Evolutionary conservation across 192 early-diverging fungal genomes (phyloP).

Genomic region (Entomortierella chlamydospora): DNA sequence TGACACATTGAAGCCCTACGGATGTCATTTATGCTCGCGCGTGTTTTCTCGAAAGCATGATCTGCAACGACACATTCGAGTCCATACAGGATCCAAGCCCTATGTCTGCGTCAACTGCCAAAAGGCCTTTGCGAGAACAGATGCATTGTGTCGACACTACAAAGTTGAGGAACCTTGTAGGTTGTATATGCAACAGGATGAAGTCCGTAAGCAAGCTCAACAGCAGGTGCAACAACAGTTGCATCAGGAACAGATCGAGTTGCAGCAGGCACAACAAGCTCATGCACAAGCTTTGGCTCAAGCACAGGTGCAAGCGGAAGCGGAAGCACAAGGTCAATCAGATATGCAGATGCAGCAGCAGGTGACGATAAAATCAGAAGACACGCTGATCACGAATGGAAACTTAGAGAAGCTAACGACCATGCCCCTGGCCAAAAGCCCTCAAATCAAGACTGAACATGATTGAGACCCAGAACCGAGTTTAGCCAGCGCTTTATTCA

Average conservation of each 20-base stretch:
- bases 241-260: conserved; percentile 51
- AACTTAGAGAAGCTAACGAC: too few relatives aligned
- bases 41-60: conserved; percentile 86
- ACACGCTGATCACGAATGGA: too few relatives aligned
- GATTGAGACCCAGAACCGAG: too few relatives aligned
- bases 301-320: conserved; percentile 16
- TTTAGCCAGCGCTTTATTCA: too few relatives aligned
- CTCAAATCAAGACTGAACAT: too few relatives aligned
- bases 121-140: conserved; percentile 79
- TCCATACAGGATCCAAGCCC: conserved; percentile 74
- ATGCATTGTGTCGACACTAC: conserved; percentile 80
- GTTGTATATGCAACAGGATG: conserved; percentile 40
- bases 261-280: conserved; percentile 47
- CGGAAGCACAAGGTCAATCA: background rate
- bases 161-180: conserved; percentile 66
- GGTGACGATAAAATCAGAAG: too few relatives aligned
- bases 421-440: too few relatives aligned
- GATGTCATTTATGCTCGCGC: conserved; percentile 68
- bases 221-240: conserved; percentile 49
- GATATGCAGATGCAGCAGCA: too few relatives aligned
- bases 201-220: conserved; percentile 45
- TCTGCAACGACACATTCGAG: conserved; percentile 75
- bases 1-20: conserved; percentile 67
- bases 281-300: conserved; percentile 36
- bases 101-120: conserved; percentile 76